Evolutionary conservation across 495 filamentous ascomycete genomes (phyloP).

Genomic region (Pseudomonodictys pantanalensis): DNA sequence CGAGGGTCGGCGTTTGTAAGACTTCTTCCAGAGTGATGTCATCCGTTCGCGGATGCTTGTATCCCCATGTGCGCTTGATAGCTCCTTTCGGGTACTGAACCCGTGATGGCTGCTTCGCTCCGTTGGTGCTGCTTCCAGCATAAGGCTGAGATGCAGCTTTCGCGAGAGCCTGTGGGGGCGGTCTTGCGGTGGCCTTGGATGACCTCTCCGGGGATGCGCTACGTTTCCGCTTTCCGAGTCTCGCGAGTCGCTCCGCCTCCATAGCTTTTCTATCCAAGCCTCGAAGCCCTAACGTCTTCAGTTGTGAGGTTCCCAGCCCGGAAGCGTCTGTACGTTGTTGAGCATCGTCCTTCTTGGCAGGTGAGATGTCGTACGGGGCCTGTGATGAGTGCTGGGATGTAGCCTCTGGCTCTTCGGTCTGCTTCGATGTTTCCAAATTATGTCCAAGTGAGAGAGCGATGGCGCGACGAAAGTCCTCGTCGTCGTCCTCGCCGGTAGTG

Average conservation of each 20-base stretch:
- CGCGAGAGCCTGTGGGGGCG: not conserved
- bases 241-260: constrained; percentile 79
- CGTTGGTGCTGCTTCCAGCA: not conserved
- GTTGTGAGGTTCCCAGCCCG: not conserved
- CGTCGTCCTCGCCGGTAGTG: not conserved
- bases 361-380: not conserved
- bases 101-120: not conserved
- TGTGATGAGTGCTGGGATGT: not conserved
- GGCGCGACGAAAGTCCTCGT: constrained; percentile 23
- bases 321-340: not conserved
- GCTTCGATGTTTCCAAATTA: not conserved
- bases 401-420: no score
- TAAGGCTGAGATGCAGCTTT: not conserved
- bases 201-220: constrained; percentile 44
- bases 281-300: constrained; percentile 33
- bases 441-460: constrained; percentile 27
- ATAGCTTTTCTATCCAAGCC: constrained; percentile 74
- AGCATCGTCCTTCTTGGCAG: not conserved
- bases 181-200: not conserved
- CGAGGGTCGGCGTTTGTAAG: constrained; percentile 65
- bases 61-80: constrained; percentile 79
- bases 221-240: constrained; percentile 54
- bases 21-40: constrained; percentile 93
- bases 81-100: constrained; percentile 66
- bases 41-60: constrained; percentile 54